Conservation (phyloP, 1,284 basidiomycete genomes). For the Singerocomus inundabilis region DNA sequence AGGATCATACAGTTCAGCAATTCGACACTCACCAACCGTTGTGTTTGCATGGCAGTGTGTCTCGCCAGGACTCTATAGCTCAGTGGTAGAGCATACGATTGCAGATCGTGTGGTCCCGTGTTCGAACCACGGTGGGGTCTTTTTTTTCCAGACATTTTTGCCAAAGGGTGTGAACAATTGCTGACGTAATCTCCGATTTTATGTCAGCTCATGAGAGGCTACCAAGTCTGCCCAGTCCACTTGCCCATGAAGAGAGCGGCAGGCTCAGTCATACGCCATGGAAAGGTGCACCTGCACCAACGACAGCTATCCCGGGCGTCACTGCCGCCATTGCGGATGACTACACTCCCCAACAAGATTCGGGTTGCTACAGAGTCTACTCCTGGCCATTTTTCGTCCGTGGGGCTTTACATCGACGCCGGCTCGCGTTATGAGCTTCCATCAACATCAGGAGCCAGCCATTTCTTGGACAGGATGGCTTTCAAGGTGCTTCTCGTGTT, state of each 20-base stretch:
- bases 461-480: slow-evolving; percentile 93
- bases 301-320: slow-evolving; percentile 26
- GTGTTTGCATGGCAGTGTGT: too few species aligned
- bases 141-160: too few species aligned
- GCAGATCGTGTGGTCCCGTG: slow-evolving; percentile 42
- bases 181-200: slow-evolving; percentile 3
- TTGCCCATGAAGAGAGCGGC: slow-evolving; percentile 30
- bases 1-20: too few species aligned
- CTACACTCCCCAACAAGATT: slow-evolving; percentile 89
- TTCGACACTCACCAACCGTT: too few species aligned
- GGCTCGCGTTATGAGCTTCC: slow-evolving; percentile 90
- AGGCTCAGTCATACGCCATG: slow-evolving; percentile 25
- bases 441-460: slow-evolving; percentile 78
- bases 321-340: slow-evolving; percentile 53
- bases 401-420: slow-evolving; percentile 93
- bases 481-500: slow-evolving; percentile 73
- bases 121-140: slow-evolving; percentile 44
- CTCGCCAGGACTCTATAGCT: slow-evolving; percentile 39
- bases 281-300: slow-evolving; percentile 18
- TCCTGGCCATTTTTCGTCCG: slow-evolving; percentile 92
- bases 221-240: slow-evolving; percentile 4
- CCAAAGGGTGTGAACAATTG: not conserved
- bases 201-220: not conserved
- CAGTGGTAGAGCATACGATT: slow-evolving; percentile 44
- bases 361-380: slow-evolving; percentile 90